phyloP scores from a whole-genome alignment of 345 rosid species.

The Leavenworthia alabamica region DNA sequence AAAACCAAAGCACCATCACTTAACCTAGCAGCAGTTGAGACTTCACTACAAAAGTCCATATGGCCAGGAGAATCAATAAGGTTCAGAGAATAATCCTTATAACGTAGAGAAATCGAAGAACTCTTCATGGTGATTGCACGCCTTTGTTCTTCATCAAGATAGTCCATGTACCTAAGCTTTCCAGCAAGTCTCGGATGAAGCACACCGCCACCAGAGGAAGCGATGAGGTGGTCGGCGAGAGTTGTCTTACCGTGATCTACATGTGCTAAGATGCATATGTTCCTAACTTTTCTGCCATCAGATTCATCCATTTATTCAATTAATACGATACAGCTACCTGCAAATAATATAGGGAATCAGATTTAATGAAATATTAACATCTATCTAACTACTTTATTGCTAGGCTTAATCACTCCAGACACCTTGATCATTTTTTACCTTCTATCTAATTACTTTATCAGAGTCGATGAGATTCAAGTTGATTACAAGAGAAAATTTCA shows the following conservation, averaged over 20 bases:
- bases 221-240: slow-evolving; percentile 86
- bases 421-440: neutral
- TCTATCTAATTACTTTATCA: neutral
- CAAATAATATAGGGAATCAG: neutral
- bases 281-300: slow-evolving; percentile 48
- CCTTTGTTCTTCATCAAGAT: slow-evolving; percentile 88
- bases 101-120: slow-evolving; percentile 66
- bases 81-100: slow-evolving; percentile 52
- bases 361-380: neutral
- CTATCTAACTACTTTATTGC: neutral
- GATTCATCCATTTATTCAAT: slow-evolving; percentile 37
- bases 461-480: neutral
- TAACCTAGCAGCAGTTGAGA: slow-evolving; percentile 81
- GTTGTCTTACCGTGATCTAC: slow-evolving; percentile 98
- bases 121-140: slow-evolving; percentile 99
- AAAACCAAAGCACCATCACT: slow-evolving; percentile 86
- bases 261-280: slow-evolving; percentile 83
- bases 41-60: slow-evolving; percentile 97
- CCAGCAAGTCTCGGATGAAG: slow-evolving; percentile 85
- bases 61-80: slow-evolving; percentile 95
- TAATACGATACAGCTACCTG: slow-evolving; percentile 8
- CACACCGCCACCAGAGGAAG: slow-evolving; percentile 68
- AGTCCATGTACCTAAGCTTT: slow-evolving; percentile 81
- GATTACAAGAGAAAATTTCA: neutral
- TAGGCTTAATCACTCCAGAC: neutral